Percentiles rank a stretch among this genome's conserved stretches.
These are phyloP conservation scores for Penicillium canescens DNA, from an alignment of 495 filamentous ascomycete genomes.

Conservation along the genomic window DNA sequence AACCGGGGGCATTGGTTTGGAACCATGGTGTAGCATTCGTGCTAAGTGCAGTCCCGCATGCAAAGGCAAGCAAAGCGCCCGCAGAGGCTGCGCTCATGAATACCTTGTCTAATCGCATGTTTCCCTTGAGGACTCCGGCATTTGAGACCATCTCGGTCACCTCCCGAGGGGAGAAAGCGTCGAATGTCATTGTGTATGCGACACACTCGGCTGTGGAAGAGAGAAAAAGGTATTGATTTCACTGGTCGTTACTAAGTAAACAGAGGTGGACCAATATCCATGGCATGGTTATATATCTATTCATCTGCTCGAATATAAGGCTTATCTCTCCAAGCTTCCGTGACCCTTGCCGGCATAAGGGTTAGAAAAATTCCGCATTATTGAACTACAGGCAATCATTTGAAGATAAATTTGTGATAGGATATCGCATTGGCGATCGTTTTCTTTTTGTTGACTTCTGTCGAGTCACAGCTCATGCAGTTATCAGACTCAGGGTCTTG, in stretches of 20 bases:
- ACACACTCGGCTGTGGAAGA: neutral
- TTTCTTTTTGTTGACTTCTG: neutral
- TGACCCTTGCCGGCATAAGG: too few species aligned
- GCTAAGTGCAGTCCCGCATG: conserved; percentile 51
- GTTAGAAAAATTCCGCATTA: neutral
- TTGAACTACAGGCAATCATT: neutral
- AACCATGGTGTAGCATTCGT: conserved; percentile 60
- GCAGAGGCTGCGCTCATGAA: conserved; percentile 56
- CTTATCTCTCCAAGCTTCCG: neutral
- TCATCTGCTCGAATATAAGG: neutral
- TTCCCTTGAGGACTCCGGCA: conserved; percentile 49
- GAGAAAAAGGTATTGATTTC: neutral
- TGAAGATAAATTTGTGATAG: neutral
- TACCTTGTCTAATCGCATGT: conserved; percentile 54
- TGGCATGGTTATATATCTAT: too few species aligned
- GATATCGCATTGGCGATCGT: conserved; percentile 8
- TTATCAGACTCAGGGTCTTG: conserved; percentile 9
- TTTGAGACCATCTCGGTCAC: conserved; percentile 46
- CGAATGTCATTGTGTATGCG: conserved; percentile 23
- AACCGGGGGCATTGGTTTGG: conserved; percentile 57
- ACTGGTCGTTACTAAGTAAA: too few species aligned
- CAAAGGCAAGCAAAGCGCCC: conserved; percentile 54
- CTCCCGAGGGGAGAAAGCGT: conserved; percentile 46
- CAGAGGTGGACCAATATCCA: too few species aligned
- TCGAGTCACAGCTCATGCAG: neutral